These are phyloP conservation scores for Auxenochlorella protothecoides DNA, from an alignment of 139 green algal genomes.

Conservation along the genomic window DNA sequence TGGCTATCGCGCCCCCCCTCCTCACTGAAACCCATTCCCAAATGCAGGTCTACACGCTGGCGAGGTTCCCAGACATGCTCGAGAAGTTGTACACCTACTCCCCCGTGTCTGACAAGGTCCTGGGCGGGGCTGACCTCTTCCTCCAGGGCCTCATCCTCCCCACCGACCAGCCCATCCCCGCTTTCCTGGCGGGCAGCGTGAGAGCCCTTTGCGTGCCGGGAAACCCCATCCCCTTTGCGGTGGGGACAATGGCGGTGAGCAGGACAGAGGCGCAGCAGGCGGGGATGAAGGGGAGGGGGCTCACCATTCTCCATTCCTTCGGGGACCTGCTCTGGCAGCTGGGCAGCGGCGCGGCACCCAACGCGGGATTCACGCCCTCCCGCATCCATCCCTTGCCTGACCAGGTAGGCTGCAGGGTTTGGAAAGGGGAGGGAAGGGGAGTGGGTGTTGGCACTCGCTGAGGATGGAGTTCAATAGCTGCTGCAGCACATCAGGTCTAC, in stretches of 20 bases:
- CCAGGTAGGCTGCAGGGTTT: too few relatives aligned
- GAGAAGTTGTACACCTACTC: conserved; percentile 11
- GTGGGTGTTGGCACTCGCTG: too few relatives aligned
- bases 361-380: conserved; percentile 17
- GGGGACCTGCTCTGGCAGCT: conserved; percentile 23
- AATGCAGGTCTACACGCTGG: conserved; percentile 20
- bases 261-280: conserved; percentile 9
- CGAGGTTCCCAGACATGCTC: conserved; percentile 12
- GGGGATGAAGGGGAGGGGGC: conserved; percentile 20
- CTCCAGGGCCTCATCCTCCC: conserved; percentile 21
- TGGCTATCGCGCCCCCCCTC: too few relatives aligned
- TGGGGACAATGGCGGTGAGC: conserved; percentile 25
- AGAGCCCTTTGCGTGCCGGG: conserved; percentile 13
- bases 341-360: conserved; percentile 16
- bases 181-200: conserved; percentile 14
- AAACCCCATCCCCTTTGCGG: conserved; percentile 25
- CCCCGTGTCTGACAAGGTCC: conserved; percentile 10
- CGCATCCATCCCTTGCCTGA: too few relatives aligned
- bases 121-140: conserved; percentile 26
- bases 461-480: too few relatives aligned
- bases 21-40: background rate
- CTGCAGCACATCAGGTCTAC: too few relatives aligned
- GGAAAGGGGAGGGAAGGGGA: too few relatives aligned
- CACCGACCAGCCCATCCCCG: background rate
- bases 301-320: conserved; percentile 12